Evolutionary conservation across 768 basidiomycete genomes (phyloP).

Genomic region (Kwoniella sp.): DNA sequence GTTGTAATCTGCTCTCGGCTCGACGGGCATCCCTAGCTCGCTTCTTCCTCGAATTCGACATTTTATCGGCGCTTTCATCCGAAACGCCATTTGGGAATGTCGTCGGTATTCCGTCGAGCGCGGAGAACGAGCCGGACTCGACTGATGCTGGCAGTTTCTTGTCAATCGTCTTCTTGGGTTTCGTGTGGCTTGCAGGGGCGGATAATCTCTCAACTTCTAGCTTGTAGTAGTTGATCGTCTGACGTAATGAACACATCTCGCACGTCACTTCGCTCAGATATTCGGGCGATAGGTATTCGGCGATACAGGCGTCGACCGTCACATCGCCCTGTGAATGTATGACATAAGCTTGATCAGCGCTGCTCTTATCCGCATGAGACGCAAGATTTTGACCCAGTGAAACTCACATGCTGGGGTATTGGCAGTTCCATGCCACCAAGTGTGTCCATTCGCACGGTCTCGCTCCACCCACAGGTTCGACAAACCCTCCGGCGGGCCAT

Average conservation of each 20-base stretch:
- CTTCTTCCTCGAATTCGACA: conserved; percentile 70
- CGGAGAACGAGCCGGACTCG: conserved; percentile 34
- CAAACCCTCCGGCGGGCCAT: conserved; percentile 89
- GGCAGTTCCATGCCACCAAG: conserved; percentile 58
- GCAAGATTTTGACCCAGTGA: background rate
- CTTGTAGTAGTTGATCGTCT: conserved; percentile 68
- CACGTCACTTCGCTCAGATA: conserved; percentile 88
- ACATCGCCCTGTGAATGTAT: conserved; percentile 49
- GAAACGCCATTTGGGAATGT: background rate
- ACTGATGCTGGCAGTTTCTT: background rate
- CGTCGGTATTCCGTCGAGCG: conserved; percentile 17
- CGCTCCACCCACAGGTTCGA: conserved; percentile 85
- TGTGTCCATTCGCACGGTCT: conserved; percentile 77
- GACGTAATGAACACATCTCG: conserved; percentile 81
- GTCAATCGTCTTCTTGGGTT: background rate
- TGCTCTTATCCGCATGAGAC: background rate
- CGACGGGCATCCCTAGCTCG: conserved; percentile 71
- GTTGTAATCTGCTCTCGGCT: conserved; percentile 66
- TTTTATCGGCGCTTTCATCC: conserved; percentile 58
- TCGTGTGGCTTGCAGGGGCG: conserved; percentile 45
- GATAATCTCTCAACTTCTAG: conserved; percentile 68
- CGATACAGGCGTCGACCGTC: conserved; percentile 77
- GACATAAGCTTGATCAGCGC: background rate
- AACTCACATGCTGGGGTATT: conserved; percentile 45
- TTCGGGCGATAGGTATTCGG: conserved; percentile 86